Evolutionary conservation across 208 protist genomes (phyloP), one percentile per base, ranked within the genome.

Genomic region (Kentomonas sorsogonicus): DNA sequence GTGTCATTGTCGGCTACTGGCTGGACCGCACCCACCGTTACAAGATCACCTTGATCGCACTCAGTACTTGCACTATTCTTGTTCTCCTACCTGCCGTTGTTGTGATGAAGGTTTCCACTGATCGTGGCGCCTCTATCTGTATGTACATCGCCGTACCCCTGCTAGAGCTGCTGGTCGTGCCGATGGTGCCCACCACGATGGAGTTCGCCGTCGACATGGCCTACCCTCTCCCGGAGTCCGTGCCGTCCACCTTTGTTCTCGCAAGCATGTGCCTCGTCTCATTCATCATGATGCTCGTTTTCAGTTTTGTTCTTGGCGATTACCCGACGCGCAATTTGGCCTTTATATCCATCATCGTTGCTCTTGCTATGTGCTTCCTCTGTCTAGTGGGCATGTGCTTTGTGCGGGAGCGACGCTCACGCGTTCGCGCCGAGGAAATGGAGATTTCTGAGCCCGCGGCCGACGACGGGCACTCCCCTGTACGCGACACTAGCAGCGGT

Each of bases 201-300:
- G 78, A 85, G 55, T 40, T 81, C 4, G 66, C 70, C 7, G 78
- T 80, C 20, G 78, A 85, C 60, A n/a, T 85, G 22, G 60, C 74
- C 3, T 81, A 79, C 68, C 78, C 78, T 4, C 58, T 50, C 25
- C 65, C 70, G 2, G 74, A 78, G 57, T 63, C 63, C 6, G 63
- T 81, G 2, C 39, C 74, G 2, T 59, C 69, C n/a, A 77, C 69
- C 9, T 20, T 79, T 0, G 50, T 77, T 11, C 36, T 71, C 5
- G 45, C 34, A 1, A 16, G 29, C 10, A 60, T 71, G 58, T 63
- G 58, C 18, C 39, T 69, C 18, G 38, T 56, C 5, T 63, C 64
- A 2, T 48, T 71, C 15, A 43, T 63, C 33, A 40, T 36, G 0
- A 63, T 64, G 48, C 36, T 64, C 15, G 64, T 64, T 10, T 71